phyloP scores from a whole-genome alignment of 2,329 filamentous ascomycete species.

The Fusarium robinianum region DNA sequence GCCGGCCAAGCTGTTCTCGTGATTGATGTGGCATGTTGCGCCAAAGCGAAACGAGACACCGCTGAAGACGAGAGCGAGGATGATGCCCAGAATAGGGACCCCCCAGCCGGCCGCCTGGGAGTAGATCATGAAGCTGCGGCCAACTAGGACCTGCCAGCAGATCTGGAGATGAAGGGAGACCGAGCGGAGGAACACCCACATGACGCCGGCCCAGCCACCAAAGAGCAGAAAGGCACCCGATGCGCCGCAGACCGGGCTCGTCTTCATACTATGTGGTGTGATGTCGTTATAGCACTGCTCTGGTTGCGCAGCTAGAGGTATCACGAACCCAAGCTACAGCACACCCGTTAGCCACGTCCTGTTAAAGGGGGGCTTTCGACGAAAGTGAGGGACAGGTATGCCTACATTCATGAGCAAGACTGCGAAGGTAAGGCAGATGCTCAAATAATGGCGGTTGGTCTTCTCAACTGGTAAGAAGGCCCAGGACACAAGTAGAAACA shows the following conservation, averaged over 20 bases:
- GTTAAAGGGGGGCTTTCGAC: too few relatives aligned
- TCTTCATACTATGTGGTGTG: slow-evolving; percentile 91
- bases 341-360: slow-evolving; percentile 24
- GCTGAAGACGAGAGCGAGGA: slow-evolving; percentile 78
- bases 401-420: slow-evolving; percentile 80
- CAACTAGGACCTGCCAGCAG: slow-evolving; percentile 93
- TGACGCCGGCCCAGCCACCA: slow-evolving; percentile 80
- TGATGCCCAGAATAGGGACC: slow-evolving; percentile 75
- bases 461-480: slow-evolving; percentile 80
- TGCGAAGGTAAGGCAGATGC: slow-evolving; percentile 79
- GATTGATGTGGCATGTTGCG: slow-evolving; percentile 91
- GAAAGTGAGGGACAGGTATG: too few relatives aligned
- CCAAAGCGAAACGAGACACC: slow-evolving; percentile 96
- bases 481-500: slow-evolving; percentile 82
- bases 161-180: slow-evolving; percentile 95
- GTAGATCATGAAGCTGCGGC: slow-evolving; percentile 85
- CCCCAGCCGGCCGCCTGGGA: slow-evolving; percentile 83
- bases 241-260: slow-evolving; percentile 79
- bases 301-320: slow-evolving; percentile 79
- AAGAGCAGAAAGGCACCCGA: slow-evolving; percentile 85
- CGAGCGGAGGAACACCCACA: slow-evolving; percentile 91
- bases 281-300: slow-evolving; percentile 87
- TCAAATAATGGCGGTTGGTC: slow-evolving; percentile 91
- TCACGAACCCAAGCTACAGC: slow-evolving; percentile 79
- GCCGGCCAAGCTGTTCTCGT: slow-evolving; percentile 77